Conservation (phyloP, 225 moss, liverwort and hornwort genomes). For the Physcomitrellopsis africana region DNA sequence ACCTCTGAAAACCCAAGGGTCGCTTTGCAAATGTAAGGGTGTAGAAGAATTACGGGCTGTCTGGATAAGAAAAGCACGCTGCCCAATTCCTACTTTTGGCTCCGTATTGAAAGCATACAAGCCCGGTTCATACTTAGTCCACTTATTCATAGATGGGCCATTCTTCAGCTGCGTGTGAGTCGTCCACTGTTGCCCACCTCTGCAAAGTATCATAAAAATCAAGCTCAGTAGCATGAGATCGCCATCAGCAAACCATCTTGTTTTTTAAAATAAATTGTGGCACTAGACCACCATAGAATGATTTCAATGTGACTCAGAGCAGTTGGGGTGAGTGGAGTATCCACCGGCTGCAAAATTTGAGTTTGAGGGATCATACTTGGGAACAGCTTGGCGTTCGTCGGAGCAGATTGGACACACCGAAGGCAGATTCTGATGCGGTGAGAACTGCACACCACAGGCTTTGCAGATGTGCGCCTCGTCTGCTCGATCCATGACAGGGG, state of each 20-base stretch:
- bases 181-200: constrained; percentile 77
- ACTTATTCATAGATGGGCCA: constrained; percentile 67
- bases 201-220: constrained; percentile 28
- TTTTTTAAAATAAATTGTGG: background rate
- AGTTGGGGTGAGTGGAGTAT: background rate
- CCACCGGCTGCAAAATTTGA: background rate
- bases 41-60: constrained; percentile 57
- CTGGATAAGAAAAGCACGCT: constrained; percentile 81
- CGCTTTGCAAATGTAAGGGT: background rate
- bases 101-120: constrained; percentile 71
- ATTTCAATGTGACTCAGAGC: background rate
- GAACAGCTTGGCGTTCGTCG: constrained; percentile 82
- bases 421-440: constrained; percentile 48
- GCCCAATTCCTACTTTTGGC: constrained; percentile 83
- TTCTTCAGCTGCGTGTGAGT: constrained; percentile 57
- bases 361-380: constrained; percentile 42
- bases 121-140: constrained; percentile 70
- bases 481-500: constrained; percentile 43
- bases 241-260: background rate
- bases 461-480: constrained; percentile 68
- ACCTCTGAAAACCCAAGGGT: background rate
- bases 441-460: constrained; percentile 74
- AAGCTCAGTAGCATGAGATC: background rate
- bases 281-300: background rate
- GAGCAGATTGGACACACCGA: constrained; percentile 64